phyloP scores from a whole-genome alignment of 495 filamentous ascomycete species.

The Penicillium paxilli region DNA sequence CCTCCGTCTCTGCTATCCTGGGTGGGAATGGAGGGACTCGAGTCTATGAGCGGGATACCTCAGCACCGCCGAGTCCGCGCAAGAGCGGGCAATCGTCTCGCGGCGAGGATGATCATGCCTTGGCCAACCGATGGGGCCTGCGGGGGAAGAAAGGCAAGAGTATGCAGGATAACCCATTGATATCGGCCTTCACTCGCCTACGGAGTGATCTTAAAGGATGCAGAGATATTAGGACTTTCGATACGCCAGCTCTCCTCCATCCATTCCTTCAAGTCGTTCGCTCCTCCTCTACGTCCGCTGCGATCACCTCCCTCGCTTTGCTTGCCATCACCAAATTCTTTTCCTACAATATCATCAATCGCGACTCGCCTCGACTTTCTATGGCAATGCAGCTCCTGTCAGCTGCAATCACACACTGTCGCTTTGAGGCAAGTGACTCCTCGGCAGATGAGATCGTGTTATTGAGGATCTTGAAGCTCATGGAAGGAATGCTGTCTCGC shows the following conservation, averaged over 20 bases:
- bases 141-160: constrained; percentile 97
- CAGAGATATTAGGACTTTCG: constrained; percentile 88
- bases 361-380: constrained; percentile 77
- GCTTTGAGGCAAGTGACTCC: constrained; percentile 94
- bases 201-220: constrained; percentile 88
- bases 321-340: constrained; percentile 98
- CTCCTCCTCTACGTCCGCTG: constrained; percentile 91
- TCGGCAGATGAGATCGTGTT: constrained; percentile 94
- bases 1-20: constrained; percentile 92
- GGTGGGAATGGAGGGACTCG: constrained; percentile 67
- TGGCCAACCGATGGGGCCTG: constrained; percentile 78
- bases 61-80: constrained; percentile 39
- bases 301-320: constrained; percentile 92
- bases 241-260: constrained; percentile 85
- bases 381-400: constrained; percentile 94
- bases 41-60: constrained; percentile 44
- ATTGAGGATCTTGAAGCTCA: constrained; percentile 89
- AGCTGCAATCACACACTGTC: constrained; percentile 93
- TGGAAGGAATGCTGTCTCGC: constrained; percentile 96
- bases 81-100: constrained; percentile 23
- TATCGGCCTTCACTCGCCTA: constrained; percentile 89
- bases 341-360: constrained; percentile 85
- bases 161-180: constrained; percentile 97
- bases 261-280: constrained; percentile 98
- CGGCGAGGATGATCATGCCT: constrained; percentile 49